Conservation (phyloP, 495 filamentous ascomycete species). For the Haplographium delicatum region DNA sequence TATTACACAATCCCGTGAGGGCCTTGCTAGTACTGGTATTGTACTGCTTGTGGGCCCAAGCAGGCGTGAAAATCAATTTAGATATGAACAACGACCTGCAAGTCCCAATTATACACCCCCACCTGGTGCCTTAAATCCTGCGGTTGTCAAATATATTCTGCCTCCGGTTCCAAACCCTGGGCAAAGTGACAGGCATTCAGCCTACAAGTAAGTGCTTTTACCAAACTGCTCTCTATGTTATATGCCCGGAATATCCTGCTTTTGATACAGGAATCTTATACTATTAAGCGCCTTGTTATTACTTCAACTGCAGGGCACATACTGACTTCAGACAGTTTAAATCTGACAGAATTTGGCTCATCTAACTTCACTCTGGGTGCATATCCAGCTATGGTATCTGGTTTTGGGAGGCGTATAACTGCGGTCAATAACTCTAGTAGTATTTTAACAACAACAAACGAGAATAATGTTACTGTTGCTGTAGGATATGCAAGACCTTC, state of each 20-base stretch:
- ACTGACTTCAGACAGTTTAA: constrained; percentile 1
- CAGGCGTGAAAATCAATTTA: constrained; percentile 60
- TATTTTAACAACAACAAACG: constrained; percentile 61
- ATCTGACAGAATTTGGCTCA: constrained; percentile 32
- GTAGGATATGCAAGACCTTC: constrained; percentile 66
- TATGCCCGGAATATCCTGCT: no score
- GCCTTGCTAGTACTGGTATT: constrained; percentile 60
- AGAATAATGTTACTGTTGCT: constrained; percentile 57
- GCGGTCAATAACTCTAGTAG: constrained; percentile 56
- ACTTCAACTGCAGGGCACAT: not conserved
- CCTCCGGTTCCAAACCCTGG: constrained; percentile 26
- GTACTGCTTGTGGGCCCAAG: constrained; percentile 63
- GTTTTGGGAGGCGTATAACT: constrained; percentile 40
- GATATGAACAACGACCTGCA: constrained; percentile 19
- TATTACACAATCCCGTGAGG: constrained; percentile 56
- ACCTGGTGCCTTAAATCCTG: constrained; percentile 17
- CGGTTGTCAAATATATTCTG: constrained; percentile 38
- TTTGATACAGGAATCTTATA: no score
- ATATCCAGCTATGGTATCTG: constrained; percentile 53
- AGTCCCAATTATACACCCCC: constrained; percentile 10
- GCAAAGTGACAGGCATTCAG: constrained; percentile 22
- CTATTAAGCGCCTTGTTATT: no score
- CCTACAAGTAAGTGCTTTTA: constrained; percentile 14
- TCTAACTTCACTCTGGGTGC: constrained; percentile 48
- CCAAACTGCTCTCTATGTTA: no score